Percentiles rank a stretch among this genome's conserved stretches.
These are phyloP conservation scores for Picochlorum sp. DNA, from an alignment of 139 green algal species.

Conservation along the genomic window DNA sequence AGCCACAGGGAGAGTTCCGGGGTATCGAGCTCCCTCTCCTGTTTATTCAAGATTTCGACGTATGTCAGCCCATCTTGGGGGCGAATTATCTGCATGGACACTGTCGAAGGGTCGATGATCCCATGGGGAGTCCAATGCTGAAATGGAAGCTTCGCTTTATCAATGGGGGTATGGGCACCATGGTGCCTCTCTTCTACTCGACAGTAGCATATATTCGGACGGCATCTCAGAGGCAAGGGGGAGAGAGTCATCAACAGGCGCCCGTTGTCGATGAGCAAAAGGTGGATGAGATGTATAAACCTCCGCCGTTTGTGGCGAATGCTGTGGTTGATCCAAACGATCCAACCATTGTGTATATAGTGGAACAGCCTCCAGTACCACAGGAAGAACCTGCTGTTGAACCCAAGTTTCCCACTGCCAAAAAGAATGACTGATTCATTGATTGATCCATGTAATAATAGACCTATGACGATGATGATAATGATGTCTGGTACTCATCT, in stretches of 20 bases:
- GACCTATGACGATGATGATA: too few species aligned
- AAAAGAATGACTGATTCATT: neutral
- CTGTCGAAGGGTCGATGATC: constrained; percentile 45
- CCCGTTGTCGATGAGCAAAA: neutral
- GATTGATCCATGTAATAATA: neutral
- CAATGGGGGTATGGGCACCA: constrained; percentile 70
- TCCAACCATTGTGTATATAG: neutral
- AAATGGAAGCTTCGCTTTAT: constrained; percentile 81
- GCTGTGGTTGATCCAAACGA: constrained; percentile 22
- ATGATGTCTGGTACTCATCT: too few species aligned
- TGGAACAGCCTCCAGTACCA: constrained; percentile 17
- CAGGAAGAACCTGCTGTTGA: neutral
- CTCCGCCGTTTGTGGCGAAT: constrained; percentile 2
- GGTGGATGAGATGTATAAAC: neutral
- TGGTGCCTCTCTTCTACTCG: constrained; percentile 80
- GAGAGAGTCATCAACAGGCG: neutral
- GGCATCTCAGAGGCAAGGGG: neutral
- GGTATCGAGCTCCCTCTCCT: constrained; percentile 76
- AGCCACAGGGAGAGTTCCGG: constrained; percentile 40
- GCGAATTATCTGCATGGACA: constrained; percentile 85
- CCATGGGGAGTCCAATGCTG: constrained; percentile 51
- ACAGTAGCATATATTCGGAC: constrained; percentile 27
- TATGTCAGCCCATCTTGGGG: constrained; percentile 91
- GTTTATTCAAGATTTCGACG: constrained; percentile 73
- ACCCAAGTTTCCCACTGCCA: constrained; percentile 19